Percentiles rank a stretch among this genome's conserved stretches.
phyloP scores from a whole-genome alignment of 805 yeast genomes.

The Suhomyces xylopsoci region DNA sequence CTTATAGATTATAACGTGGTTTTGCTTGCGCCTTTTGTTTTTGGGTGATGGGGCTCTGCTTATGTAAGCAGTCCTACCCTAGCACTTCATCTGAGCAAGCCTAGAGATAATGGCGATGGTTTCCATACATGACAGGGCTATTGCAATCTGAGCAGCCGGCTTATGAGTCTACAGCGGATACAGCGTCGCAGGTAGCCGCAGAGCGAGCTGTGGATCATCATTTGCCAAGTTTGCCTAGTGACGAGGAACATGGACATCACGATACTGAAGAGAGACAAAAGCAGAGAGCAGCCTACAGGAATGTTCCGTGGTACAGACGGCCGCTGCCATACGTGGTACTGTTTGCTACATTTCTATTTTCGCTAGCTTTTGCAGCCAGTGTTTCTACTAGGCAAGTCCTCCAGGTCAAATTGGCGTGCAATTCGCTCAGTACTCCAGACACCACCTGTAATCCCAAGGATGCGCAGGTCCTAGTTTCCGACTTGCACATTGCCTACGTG shows the following conservation, averaged over 20 bases:
- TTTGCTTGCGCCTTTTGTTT: not conserved
- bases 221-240: conserved; percentile 15
- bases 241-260: conserved; percentile 27
- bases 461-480: conserved; percentile 43
- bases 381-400: conserved; percentile 41
- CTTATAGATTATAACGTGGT: not conserved
- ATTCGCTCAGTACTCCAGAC: conserved; percentile 11
- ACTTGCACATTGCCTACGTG: conserved; percentile 44
- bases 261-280: conserved; percentile 32
- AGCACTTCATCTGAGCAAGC: not conserved
- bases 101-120: not conserved
- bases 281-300: conserved; percentile 49
- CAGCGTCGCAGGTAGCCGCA: not conserved
- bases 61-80: not conserved
- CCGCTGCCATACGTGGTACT: conserved; percentile 57
- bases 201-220: conserved; percentile 28
- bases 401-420: conserved; percentile 29
- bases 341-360: conserved; percentile 36
- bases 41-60: not conserved
- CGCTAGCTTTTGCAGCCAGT: conserved; percentile 40
- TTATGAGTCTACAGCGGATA: not conserved
- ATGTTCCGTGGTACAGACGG: conserved; percentile 50
- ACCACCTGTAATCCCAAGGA: conserved; percentile 28
- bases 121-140: not conserved
- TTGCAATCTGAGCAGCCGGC: not conserved